Base-by-base conservation (phyloP, 2,329 filamentous ascomycete genomes). In the Venturia oleaginea region DNA sequence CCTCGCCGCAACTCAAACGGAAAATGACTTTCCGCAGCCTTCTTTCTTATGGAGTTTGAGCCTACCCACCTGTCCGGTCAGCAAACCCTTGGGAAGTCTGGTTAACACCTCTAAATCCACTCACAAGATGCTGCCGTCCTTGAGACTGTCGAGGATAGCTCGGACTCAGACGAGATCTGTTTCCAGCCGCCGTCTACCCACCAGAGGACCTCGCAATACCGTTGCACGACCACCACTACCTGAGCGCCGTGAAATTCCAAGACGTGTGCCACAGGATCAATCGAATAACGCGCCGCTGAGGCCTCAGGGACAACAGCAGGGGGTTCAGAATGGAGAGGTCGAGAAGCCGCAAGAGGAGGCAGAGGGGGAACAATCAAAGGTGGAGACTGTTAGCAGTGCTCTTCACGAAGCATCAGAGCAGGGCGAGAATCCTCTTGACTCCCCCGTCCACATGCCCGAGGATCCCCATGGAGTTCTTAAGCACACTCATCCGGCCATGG, bases 361-460 rank as follows among this genome's bases (percentile, higher is more conserved):
- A 59, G 68, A 68, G 68, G 67, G 65, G 64, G 67, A 71, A 59
- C 66, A 69, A 11, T 72, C 74, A n/a, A 73, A 71, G 66, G 70
- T 75, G 15, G 74, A 80, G 65, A 75, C 78, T 59, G 75, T 80
- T 27, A 76, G 79, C 37, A 72, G 75, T 42, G 75, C 77, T 7
- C 76, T 84, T 60, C 75, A 78, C 55, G 72, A 79, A 13, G 71
- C 70, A 4, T 70, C 75, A 15, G 70, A 72, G 60, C 71, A 70
- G 2, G 74, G 77, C 51, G 73, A 81, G 10, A 77, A 80, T 54
- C 81, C 68, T 40, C 80, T 88, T 30, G 74, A 86, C 46, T 78
- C 84, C 8, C 83, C 85, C 11, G 84, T 88, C 2, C 76, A 85
- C 68, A 82, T 87, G 32, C 83, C 84, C 17, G 80, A 86, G 72